phyloP scores from a whole-genome alignment of 495 filamentous ascomycete species.

The Tuber microsphaerosporum region DNA sequence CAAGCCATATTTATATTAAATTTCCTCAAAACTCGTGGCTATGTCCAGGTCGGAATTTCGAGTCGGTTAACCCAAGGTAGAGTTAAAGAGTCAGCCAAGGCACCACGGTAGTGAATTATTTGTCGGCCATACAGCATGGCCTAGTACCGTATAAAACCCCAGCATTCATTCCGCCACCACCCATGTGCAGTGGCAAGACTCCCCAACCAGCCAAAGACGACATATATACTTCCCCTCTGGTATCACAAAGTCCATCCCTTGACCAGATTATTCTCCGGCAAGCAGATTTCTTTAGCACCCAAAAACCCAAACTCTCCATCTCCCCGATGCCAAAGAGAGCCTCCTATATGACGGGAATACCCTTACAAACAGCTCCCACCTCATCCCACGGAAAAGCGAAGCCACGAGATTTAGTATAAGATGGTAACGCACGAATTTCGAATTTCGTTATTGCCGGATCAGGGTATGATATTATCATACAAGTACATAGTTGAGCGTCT shows the following conservation, averaged over 20 bases:
- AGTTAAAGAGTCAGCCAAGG: not conserved
- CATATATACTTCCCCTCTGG: not conserved
- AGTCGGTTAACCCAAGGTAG: not conserved
- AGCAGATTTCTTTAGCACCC: not conserved
- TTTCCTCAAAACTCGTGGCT: not conserved
- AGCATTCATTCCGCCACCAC: not conserved
- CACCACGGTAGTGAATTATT: not conserved
- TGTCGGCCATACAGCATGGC: not conserved
- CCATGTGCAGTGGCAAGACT: too few relatives aligned
- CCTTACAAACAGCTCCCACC: not conserved
- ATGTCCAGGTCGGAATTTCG: not conserved
- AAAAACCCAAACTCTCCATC: not conserved
- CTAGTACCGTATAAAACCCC: not conserved
- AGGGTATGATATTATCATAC: not conserved
- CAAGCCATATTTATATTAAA: not conserved
- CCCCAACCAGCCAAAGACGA: not conserved
- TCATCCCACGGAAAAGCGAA: not conserved
- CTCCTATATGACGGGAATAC: not conserved
- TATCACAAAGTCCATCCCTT: not conserved
- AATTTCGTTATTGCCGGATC: not conserved
- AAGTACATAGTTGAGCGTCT: not conserved
- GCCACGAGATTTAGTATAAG: not conserved
- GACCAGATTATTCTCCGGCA: not conserved
- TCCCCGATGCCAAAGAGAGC: not conserved
- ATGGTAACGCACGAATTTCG: too few relatives aligned